Evolutionary conservation across 2,329 filamentous ascomycete genomes (phyloP), one percentile per base, ranked within the genome.

Genomic region (Neofusicoccum sp.): DNA sequence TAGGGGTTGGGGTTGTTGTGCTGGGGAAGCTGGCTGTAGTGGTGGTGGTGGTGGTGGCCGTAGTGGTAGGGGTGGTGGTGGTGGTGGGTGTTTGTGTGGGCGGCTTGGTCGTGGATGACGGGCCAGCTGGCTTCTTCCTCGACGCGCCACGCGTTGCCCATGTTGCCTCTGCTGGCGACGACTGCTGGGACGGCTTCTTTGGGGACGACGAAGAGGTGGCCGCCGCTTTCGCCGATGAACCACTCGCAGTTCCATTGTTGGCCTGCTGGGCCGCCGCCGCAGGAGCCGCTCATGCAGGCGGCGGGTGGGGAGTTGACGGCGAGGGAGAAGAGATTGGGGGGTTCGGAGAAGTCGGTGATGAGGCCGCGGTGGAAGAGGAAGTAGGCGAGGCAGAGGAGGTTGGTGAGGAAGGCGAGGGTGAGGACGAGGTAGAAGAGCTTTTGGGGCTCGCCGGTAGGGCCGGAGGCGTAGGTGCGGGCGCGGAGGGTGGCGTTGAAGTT

Each of bases 291-390:
- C 58, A 60, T 53, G 28, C 28, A 20, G 4, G 36, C 48, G 16
- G 58, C 48, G 4, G 81, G 80, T 0, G 84, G 84, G 28, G 79
- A 83, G 68, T 91, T 91, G 57, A 93, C 79, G 1, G 89, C 87
- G 0, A 92, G 74, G 0, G 86, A 79, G 67, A 93, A 92, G 2
- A 92, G 76, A 69, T 92, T 92, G 58, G 88, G 85, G 0, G 89
- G 88, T 67, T 93, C 89, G 0, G 86, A 89, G 69, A 89, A 92
- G 75, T 93, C 90, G 0, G 88, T 92, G 6, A 93, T 84, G 24
- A 90, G 81, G 0, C 84, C 84, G 70, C 64, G 82, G 58, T 84
- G 78, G 48, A 83, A 69, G 54, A 88, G 71, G 64, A 88, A 80
- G 73, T 91, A 91, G 2, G 77, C 68, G 0, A 91, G 75, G 61